These are phyloP conservation scores for Cylindrotheca fusiformis DNA, from an alignment of 108 stramenopile genomes.

Conservation along the genomic window DNA sequence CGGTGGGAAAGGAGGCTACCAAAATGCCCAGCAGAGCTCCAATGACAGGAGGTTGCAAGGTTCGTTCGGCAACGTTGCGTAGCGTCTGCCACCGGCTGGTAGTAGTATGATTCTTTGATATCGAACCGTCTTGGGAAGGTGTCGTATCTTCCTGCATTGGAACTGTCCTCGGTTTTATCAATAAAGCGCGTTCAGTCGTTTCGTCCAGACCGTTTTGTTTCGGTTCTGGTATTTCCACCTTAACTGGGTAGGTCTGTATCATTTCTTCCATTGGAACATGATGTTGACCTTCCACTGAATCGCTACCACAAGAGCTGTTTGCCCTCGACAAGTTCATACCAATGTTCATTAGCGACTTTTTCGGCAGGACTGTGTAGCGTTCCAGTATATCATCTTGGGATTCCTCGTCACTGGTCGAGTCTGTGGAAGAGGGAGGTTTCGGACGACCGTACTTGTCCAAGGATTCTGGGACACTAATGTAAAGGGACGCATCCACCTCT, in stretches of 20 bases:
- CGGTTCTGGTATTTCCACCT: not conserved
- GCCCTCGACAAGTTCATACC: slow-evolving; percentile 10
- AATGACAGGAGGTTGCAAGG: slow-evolving; percentile 82
- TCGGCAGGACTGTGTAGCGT: not conserved
- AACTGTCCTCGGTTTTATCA: too few relatives aligned
- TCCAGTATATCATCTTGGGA: not conserved
- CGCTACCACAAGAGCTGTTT: not conserved
- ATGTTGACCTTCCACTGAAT: not conserved
- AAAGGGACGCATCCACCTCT: slow-evolving; percentile 35
- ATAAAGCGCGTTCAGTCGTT: not conserved
- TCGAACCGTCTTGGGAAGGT: not conserved
- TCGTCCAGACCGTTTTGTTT: not conserved
- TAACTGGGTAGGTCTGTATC: not conserved
- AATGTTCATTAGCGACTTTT: slow-evolving; percentile 7
- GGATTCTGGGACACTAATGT: slow-evolving; percentile 28
- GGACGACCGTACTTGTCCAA: slow-evolving; percentile 4
- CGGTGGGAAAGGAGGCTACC: slow-evolving; percentile 54
- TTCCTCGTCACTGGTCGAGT: not conserved
- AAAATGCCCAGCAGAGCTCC: slow-evolving; percentile 67
- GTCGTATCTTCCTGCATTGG: not conserved
- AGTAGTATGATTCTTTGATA: not conserved
- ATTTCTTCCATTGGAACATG: not conserved
- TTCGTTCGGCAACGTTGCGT: slow-evolving; percentile 14
- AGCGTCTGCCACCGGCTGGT: slow-evolving; percentile 8
- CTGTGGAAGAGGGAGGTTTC: not conserved